These are phyloP conservation scores for Caloboletus firmus DNA, from an alignment of 1,284 basidiomycete species.

Conservation along the genomic window DNA sequence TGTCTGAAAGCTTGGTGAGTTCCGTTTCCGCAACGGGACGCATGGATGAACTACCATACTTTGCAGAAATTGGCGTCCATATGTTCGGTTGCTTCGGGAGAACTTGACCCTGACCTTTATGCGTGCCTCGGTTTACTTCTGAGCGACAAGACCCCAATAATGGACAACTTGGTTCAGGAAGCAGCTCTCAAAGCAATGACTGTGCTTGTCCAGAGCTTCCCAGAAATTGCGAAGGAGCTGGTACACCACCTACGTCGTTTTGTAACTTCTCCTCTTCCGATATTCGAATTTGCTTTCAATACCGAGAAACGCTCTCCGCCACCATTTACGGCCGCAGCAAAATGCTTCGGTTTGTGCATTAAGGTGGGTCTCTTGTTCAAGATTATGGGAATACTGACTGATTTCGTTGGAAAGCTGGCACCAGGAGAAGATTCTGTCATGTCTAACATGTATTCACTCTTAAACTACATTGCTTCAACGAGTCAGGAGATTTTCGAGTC, in stretches of 20 bases:
- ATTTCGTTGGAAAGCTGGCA: slow-evolving; percentile 55
- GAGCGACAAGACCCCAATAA: slow-evolving; percentile 79
- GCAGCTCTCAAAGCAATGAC: slow-evolving; percentile 81
- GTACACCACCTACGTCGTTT: slow-evolving; percentile 84
- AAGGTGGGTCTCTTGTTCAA: slow-evolving; percentile 49
- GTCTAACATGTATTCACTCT: slow-evolving; percentile 93
- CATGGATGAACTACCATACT: neutral
- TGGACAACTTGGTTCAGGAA: slow-evolving; percentile 80
- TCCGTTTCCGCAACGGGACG: neutral
- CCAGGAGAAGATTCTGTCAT: slow-evolving; percentile 89
- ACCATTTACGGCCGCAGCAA: slow-evolving; percentile 81
- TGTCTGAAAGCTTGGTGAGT: slow-evolving; percentile 76
- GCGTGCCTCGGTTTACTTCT: slow-evolving; percentile 74
- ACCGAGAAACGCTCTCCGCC: slow-evolving; percentile 73
- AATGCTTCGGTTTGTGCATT: slow-evolving; percentile 87
- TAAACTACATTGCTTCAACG: slow-evolving; percentile 86
- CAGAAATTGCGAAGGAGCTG: slow-evolving; percentile 75
- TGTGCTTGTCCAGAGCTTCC: slow-evolving; percentile 84
- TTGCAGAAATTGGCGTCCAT: slow-evolving; percentile 86
- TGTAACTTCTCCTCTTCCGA: slow-evolving; percentile 83
- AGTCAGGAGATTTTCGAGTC: slow-evolving; percentile 71
- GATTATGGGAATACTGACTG: neutral
- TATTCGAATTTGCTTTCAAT: slow-evolving; percentile 85
- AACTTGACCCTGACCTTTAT: slow-evolving; percentile 72
- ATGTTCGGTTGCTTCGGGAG: slow-evolving; percentile 72